Percentiles rank a stretch among this genome's conserved stretches.
Evolutionary conservation across 768 basidiomycete genomes (phyloP).

Genomic region (Amanita pseudoporphyria): DNA sequence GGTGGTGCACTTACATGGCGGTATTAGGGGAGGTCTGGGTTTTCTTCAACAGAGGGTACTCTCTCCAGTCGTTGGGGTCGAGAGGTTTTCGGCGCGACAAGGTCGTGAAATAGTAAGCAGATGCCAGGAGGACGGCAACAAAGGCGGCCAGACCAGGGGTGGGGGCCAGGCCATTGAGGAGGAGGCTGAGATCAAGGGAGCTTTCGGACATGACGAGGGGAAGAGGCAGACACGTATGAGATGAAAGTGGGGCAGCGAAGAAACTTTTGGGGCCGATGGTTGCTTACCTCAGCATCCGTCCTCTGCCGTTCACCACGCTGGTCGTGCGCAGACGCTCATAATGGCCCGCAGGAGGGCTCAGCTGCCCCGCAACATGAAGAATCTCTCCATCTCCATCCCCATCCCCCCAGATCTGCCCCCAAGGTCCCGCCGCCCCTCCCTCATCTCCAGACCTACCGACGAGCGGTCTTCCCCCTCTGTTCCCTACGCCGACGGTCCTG

Average conservation of each 20-base stretch:
- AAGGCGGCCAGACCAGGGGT: conserved; percentile 45
- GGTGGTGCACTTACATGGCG: conserved; percentile 54
- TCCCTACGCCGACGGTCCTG: conserved; percentile 75
- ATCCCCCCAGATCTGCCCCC: conserved; percentile 28
- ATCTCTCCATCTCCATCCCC: conserved; percentile 59
- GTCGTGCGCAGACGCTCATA: conserved; percentile 10
- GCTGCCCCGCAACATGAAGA: conserved; percentile 63
- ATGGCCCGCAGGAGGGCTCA: conserved; percentile 17
- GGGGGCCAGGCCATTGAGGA: conserved; percentile 26
- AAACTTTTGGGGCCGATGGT: too few relatives aligned
- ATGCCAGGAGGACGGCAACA: conserved; percentile 37
- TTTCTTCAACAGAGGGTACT: conserved; percentile 77
- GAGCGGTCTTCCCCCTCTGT: conserved; percentile 43
- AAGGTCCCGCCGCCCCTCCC: conserved; percentile 51
- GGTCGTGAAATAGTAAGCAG: conserved; percentile 40
- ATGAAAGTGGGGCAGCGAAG: too few relatives aligned
- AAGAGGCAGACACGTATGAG: too few relatives aligned
- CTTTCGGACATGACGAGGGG: conserved; percentile 19
- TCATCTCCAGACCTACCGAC: conserved; percentile 59
- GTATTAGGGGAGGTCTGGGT: conserved; percentile 89
- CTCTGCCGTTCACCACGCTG: conserved; percentile 7
- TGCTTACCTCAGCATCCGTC: not conserved
- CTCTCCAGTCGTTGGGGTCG: conserved; percentile 67
- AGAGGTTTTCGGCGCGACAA: conserved; percentile 50
- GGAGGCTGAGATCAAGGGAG: too few relatives aligned